These are phyloP conservation scores for Ajuga reptans DNA, from an alignment of 305 asterid species.

Conservation along the genomic window DNA sequence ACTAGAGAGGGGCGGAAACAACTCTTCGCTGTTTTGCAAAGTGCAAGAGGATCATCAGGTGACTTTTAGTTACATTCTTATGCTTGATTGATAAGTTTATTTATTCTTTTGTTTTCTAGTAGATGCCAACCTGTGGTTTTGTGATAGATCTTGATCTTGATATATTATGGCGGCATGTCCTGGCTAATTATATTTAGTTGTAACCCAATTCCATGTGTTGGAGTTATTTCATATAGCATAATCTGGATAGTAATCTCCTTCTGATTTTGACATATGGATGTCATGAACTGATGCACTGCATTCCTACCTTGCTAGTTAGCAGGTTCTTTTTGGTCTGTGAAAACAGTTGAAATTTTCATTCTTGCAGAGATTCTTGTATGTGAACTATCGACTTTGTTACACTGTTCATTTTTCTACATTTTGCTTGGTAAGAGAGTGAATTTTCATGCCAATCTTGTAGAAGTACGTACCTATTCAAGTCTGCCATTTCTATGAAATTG, in stretches of 20 bases:
- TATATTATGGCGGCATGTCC: slow-evolving; percentile 6
- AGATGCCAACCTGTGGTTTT: slow-evolving; percentile 5
- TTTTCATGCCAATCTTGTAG: slow-evolving; percentile 7
- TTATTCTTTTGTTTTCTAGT: slow-evolving; percentile 2
- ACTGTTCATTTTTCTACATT: neutral
- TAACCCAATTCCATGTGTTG: slow-evolving; percentile 4
- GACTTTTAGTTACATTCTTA: slow-evolving; percentile 20
- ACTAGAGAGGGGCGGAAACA: slow-evolving; percentile 96
- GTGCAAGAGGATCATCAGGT: slow-evolving; percentile 99
- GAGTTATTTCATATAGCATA: neutral
- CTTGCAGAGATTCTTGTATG: slow-evolving; percentile 7
- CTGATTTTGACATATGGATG: slow-evolving; percentile 3
- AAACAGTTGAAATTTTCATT: neutral
- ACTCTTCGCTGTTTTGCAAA: slow-evolving; percentile 93
- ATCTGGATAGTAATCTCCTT: slow-evolving; percentile 7
- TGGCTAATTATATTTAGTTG: slow-evolving; percentile 1
- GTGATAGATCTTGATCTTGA: slow-evolving; percentile 17
- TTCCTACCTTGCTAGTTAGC: neutral
- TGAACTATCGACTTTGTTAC: slow-evolving; percentile 7
- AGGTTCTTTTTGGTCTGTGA: slow-evolving; percentile 3
- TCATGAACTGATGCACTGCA: neutral
- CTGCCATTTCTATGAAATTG: slow-evolving; percentile 10
- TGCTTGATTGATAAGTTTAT: neutral
- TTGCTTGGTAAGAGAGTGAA: slow-evolving; percentile 2
- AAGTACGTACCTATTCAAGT: slow-evolving; percentile 6